Base-by-base conservation (phyloP, 2,329 filamentous ascomycete species). In the Pseudogymnoascus sp. region DNA sequence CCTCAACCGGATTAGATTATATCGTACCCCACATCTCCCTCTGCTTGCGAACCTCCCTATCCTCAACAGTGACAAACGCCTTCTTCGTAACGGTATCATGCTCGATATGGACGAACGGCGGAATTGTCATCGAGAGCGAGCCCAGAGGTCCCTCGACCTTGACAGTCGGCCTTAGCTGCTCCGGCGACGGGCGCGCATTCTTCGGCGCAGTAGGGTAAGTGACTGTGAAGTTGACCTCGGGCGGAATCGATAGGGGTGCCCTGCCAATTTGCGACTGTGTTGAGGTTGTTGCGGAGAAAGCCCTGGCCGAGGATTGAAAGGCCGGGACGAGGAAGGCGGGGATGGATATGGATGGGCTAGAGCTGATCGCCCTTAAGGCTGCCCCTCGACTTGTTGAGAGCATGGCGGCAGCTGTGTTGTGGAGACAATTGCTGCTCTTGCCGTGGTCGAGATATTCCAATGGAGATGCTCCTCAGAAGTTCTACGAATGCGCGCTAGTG, bases 21-120 rank as follows among this genome's bases (percentile, higher is more conserved):
- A 41, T 8, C 66, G 61, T 70, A 96, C 93, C 94, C 94, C 94
- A 97, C 92, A 97, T 97, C 75, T 90, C 90, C 73, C 88, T 87
- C 76, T 97, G 93, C 66, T 90, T 81, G 77, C 87, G 87, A 61
- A 85, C 75, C 16, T 84, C 78, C 16, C 80, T 75, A 75, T 97
- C 84, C 71, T 87, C 75, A 9, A 99, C 85, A 62, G 80, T 84
- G 67, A 99, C 77, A 33, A 80, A 80, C 9, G 87, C 84, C 71
- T 87, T 89, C 67, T 82, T 80, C 28, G 80, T 76, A 60, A 81
- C 81, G 19, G 78, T 74, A 71, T 96, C 88, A 67, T 89, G 84
- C 62, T 85, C 78, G 65, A 97, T 80, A 36, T 79, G 84, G 62
- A 97, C 78, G 73, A 90, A 99, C 1, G 86, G 80, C 1, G 91